Conservation (phyloP, 169 alveolate species). For the Ichthyophthirius multifiliis region DNA sequence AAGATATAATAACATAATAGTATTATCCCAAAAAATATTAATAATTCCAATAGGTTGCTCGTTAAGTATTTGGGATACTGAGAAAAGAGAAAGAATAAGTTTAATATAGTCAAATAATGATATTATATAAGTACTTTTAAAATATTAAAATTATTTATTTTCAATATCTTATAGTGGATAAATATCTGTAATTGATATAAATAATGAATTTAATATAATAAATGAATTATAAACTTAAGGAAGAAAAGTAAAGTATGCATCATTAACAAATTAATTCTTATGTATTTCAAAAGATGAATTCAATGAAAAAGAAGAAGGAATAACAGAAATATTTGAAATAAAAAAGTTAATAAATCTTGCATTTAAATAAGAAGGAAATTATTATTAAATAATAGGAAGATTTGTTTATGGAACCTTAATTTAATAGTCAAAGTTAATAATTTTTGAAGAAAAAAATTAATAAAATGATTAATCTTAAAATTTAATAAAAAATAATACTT, state of each 20-base stretch:
- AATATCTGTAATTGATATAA: neutral
- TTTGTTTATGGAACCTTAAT: neutral
- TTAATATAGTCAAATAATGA: neutral
- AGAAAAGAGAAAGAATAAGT: neutral
- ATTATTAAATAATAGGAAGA: neutral
- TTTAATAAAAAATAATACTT: neutral
- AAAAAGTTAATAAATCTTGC: neutral
- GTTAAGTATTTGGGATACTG: neutral
- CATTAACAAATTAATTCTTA: neutral
- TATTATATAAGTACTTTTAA: neutral
- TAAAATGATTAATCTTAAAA: neutral
- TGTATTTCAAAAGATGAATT: neutral
- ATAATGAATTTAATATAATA: neutral
- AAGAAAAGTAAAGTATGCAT: neutral
- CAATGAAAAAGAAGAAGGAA: neutral
- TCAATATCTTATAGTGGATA: neutral
- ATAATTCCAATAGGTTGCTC: neutral
- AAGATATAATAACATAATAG: neutral
- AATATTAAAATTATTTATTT: neutral
- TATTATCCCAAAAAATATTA: neutral
- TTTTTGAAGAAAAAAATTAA: neutral
- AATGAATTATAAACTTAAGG: neutral
- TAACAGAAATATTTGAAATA: neutral
- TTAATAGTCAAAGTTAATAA: neutral
- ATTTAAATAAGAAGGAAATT: neutral